Base-by-base conservation (phyloP, 140 eudicot species). In the Stevia rebaudiana region DNA sequence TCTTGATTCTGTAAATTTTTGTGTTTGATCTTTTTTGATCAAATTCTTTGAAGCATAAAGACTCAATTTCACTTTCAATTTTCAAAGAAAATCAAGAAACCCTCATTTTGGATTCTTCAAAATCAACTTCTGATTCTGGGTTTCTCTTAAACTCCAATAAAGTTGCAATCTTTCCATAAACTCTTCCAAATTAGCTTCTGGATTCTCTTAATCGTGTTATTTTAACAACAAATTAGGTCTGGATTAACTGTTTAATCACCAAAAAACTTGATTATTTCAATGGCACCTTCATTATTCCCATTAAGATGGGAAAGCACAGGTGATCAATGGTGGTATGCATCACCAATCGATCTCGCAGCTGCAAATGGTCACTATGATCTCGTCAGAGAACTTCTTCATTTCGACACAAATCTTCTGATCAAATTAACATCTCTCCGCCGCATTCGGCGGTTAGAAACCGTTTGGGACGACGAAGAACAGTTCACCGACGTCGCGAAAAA, bases 221-320 rank as follows among this genome's bases (percentile, higher is more conserved):
- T 41, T 40, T n/a, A n/a, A n/a, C n/a, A 0, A 56, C 10, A 16
- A 56, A 56, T 7, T 31, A n/a, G 44, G 63, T 31, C 25, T 16
- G 6, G 30, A 0, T 16, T 24, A 18, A 60, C 2, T 21, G 22
- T 3, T 19, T 21, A 36, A 17, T 25, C 11, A 19, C 8, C 33
- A 31, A 30, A 31, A 61, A 54, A 4, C 1, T 22, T 41, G 28
- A 12, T 44, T 22, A 54, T 30, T 37, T 11, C 59, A 61, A 84
- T 83, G 88, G 65, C 85, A 31, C 75, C 90, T 1, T 71, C 80
- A 33, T 61, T 71, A 65, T 79, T 91, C 55, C 98, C 98, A 31
- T 75, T 91, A 52, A 67, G 96, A 47, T 91, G 98, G 98, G 96
- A 91, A 71, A 87, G 91, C 85, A 91, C 98, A 0, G 96, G 98